These are phyloP conservation scores for Leishmania lainsoni DNA, from an alignment of 208 protist species.

Conservation along the genomic window DNA sequence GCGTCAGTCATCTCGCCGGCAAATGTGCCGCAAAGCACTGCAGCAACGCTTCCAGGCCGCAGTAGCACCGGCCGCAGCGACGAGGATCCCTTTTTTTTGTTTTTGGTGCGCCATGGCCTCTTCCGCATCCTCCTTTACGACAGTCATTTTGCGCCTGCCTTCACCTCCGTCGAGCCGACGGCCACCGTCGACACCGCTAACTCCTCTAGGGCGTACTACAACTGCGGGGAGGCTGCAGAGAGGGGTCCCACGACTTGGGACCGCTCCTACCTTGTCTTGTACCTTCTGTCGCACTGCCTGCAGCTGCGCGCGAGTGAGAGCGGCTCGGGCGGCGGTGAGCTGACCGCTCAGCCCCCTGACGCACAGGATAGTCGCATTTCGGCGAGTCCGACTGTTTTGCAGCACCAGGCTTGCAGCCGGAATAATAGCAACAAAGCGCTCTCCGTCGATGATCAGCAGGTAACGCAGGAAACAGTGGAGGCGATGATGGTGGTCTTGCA, in stretches of 20 bases:
- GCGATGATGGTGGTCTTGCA: constrained; percentile 22
- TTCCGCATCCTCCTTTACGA: constrained; percentile 49
- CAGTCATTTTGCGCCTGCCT: constrained; percentile 23
- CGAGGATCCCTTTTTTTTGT: constrained; percentile 18
- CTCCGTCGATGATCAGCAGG: constrained; percentile 9
- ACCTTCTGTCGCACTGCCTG: constrained; percentile 22
- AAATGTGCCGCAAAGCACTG: background rate
- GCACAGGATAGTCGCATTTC: background rate
- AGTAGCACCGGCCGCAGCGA: background rate
- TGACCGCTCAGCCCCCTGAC: background rate
- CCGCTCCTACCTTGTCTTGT: constrained; percentile 13
- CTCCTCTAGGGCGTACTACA: background rate
- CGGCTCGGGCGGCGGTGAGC: background rate
- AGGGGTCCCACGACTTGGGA: background rate
- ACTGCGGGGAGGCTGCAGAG: background rate
- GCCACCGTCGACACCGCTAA: background rate
- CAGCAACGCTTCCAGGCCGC: background rate
- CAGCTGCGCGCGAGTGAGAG: constrained; percentile 8
- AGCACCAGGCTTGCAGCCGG: background rate
- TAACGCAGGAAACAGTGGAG: constrained; percentile 23
- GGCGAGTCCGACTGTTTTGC: background rate
- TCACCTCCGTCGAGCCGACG: constrained; percentile 22
- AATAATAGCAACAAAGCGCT: background rate
- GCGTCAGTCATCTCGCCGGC: background rate
- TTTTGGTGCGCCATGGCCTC: constrained; percentile 47